phyloP scores from a whole-genome alignment of 805 yeast species.

The Teunomyces stri region DNA sequence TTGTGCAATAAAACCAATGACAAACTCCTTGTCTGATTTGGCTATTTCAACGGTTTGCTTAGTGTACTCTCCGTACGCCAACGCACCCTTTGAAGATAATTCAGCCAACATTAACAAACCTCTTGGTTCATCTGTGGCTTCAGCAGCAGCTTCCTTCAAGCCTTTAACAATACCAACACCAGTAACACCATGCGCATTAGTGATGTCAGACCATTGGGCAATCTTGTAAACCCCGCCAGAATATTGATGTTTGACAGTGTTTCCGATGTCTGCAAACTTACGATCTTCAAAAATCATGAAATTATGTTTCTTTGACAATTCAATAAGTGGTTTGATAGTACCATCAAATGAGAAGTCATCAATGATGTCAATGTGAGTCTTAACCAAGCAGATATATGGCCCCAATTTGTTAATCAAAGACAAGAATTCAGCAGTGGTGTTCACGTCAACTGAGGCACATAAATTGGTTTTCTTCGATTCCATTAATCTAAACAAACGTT shows the following conservation, averaged over 20 bases:
- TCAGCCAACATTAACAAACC: conserved; percentile 96
- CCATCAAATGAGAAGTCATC: conserved; percentile 83
- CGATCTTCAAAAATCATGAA: conserved; percentile 95
- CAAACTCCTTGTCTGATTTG: conserved; percentile 80
- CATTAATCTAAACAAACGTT: conserved; percentile 70
- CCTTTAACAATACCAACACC: conserved; percentile 94
- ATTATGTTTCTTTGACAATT: conserved; percentile 73
- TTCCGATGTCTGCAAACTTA: conserved; percentile 97
- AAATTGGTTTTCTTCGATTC: conserved; percentile 78
- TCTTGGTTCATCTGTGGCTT: conserved; percentile 71
- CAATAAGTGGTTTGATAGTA: conserved; percentile 73
- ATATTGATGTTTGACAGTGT: conserved; percentile 93
- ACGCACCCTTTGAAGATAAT: conserved; percentile 87
- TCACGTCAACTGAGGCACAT: conserved; percentile 93
- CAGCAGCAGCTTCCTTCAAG: conserved; percentile 73
- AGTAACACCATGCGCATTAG: conserved; percentile 96
- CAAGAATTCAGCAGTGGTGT: conserved; percentile 73
- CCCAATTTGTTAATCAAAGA: conserved; percentile 75
- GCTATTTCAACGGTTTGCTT: conserved; percentile 82
- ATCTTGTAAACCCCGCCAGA: conserved; percentile 85
- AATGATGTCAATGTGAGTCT: conserved; percentile 91
- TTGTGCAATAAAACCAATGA: conserved; percentile 96
- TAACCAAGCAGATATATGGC: conserved; percentile 86
- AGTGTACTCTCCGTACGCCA: conserved; percentile 92
- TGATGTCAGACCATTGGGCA: conserved; percentile 93